A percentile compares a stretch with the other conserved stretches of the same genome.
Conservation (phyloP, 768 basidiomycete species). For the Boletales sp. region DNA sequence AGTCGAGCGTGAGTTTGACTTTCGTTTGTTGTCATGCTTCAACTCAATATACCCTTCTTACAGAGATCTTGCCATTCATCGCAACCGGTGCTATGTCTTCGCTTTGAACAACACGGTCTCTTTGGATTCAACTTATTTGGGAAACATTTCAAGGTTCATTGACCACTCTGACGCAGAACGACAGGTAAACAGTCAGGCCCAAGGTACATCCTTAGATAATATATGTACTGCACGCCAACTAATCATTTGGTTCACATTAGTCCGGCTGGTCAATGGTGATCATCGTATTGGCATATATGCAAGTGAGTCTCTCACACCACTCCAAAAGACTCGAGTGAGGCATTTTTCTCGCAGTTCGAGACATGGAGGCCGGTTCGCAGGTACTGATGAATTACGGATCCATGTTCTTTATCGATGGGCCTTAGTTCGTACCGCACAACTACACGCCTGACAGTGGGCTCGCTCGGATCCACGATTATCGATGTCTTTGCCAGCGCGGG, state of each 20-base stretch:
- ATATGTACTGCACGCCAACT: neutral
- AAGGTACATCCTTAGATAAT: slow-evolving; percentile 38
- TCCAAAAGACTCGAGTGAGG: neutral
- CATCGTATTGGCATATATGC: slow-evolving; percentile 60
- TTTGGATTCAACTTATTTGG: slow-evolving; percentile 54
- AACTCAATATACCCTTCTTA: neutral
- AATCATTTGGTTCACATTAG: slow-evolving; percentile 28
- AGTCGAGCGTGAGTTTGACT: slow-evolving; percentile 53
- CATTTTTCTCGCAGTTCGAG: slow-evolving; percentile 29
- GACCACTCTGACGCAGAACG: slow-evolving; percentile 45
- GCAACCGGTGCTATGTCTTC: slow-evolving; percentile 61
- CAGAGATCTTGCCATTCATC: slow-evolving; percentile 45
- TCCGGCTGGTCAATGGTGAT: slow-evolving; percentile 59
- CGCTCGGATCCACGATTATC: neutral
- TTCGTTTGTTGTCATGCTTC: neutral
- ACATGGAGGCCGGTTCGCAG: slow-evolving; percentile 43
- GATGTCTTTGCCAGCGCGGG: too few species aligned
- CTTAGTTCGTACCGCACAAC: neutral
- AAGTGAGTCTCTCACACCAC: slow-evolving; percentile 7
- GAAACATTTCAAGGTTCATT: slow-evolving; percentile 66
- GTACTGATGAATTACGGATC: slow-evolving; percentile 58
- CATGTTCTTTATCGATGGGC: slow-evolving; percentile 36
- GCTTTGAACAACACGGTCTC: slow-evolving; percentile 42
- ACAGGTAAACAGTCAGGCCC: slow-evolving; percentile 42
- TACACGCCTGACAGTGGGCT: too few species aligned